These are phyloP conservation scores for Musa schizocarpa DNA, from an alignment of 176 grass and related monocot genomes.

Conservation along the genomic window DNA sequence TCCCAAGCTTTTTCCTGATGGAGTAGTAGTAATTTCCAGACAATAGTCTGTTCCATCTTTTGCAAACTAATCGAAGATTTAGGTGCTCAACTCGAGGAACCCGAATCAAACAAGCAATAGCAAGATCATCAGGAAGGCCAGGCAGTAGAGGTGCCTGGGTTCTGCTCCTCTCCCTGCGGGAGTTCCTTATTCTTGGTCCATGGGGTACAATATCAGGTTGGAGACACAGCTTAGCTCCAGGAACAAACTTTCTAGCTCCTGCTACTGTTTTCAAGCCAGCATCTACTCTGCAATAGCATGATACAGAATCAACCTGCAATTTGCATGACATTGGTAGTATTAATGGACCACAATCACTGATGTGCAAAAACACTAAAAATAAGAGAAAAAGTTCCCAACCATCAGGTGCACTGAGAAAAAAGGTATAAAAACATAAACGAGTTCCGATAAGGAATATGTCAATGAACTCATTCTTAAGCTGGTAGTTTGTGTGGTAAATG, in stretches of 20 bases:
- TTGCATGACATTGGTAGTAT: background rate
- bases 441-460: too few species aligned
- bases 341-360: background rate
- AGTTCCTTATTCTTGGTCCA: constrained; percentile 42
- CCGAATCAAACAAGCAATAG: constrained; percentile 74
- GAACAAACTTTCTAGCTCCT: constrained; percentile 71
- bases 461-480: too few species aligned
- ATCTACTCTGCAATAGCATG: constrained; percentile 80
- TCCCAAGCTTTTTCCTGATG: constrained; percentile 58
- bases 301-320: constrained; percentile 70
- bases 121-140: constrained; percentile 89
- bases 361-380: background rate
- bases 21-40: constrained; percentile 84
- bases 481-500: too few species aligned
- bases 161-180: constrained; percentile 52
- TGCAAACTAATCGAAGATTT: constrained; percentile 64
- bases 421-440: too few species aligned
- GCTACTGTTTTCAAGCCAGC: constrained; percentile 72
- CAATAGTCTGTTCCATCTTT: constrained; percentile 63
- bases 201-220: constrained; percentile 78
- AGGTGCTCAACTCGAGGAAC: constrained; percentile 56
- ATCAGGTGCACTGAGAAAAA: too few species aligned
- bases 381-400: background rate
- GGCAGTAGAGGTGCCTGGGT: constrained; percentile 63
- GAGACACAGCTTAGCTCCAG: constrained; percentile 72